Conservation (phyloP, 768 basidiomycete genomes). For the Podaxis pistillaris region DNA sequence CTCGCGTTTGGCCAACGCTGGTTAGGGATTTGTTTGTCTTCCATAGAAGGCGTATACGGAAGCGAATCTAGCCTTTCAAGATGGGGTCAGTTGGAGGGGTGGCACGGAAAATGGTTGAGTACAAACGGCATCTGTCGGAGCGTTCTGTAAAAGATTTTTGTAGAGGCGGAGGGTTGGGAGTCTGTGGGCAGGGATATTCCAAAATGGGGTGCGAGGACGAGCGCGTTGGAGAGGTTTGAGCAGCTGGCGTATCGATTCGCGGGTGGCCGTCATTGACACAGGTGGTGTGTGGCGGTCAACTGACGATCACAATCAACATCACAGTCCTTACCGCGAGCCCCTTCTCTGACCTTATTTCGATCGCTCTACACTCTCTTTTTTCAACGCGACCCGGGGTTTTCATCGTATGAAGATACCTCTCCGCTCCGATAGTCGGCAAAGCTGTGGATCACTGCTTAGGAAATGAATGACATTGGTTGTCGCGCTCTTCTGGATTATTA, state of each 20-base stretch:
- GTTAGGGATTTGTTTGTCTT: conserved; percentile 50
- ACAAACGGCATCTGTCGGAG: conserved; percentile 57
- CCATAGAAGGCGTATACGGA: conserved; percentile 56
- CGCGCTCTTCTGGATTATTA: too few species aligned
- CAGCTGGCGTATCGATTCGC: conserved; percentile 38
- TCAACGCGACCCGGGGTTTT: too few species aligned
- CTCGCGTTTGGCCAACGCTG: conserved; percentile 46
- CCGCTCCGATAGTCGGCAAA: too few species aligned
- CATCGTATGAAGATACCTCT: too few species aligned
- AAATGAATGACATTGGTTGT: too few species aligned
- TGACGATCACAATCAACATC: not conserved
- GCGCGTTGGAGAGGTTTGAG: conserved; percentile 59
- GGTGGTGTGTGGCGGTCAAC: not conserved
- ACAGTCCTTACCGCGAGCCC: too few species aligned
- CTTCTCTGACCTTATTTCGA: too few species aligned
- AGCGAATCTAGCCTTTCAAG: conserved; percentile 46
- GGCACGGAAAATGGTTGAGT: not conserved
- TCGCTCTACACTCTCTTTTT: too few species aligned
- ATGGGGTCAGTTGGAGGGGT: not conserved
- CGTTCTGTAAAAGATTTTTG: conserved; percentile 57
- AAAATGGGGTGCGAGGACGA: conserved; percentile 65
- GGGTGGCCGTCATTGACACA: conserved; percentile 22
- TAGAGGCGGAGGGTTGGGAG: conserved; percentile 74
- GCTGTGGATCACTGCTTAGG: too few species aligned
- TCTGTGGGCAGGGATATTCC: conserved; percentile 65